Evolutionary conservation across 192 early-diverging fungal species (phyloP), one percentile per base, ranked within the genome.

Genomic region (Entomortierella chlamydospora): DNA sequence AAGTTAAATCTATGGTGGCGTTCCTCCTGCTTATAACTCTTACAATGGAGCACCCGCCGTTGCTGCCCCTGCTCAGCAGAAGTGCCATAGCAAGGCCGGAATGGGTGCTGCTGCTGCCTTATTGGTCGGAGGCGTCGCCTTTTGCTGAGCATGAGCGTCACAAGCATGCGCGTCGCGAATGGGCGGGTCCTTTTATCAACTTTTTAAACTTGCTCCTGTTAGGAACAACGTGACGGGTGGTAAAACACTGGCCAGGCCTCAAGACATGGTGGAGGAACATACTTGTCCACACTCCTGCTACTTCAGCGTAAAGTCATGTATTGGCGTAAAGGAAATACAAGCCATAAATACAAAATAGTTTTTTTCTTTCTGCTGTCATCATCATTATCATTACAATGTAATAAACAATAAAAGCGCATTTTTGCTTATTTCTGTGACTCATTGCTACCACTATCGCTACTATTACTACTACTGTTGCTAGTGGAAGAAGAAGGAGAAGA

Each of bases 91-190:
- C 30, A 20, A 31, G 55, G 11, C 8, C 12, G 55, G 17, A 29
- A 7, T 28, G 33, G 55, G 5, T 18, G 55, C 29, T 3, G 55
- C 29, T 3, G 55, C 30, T 31, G 55, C 55, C 17, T 13, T 33
- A 12, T 57, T 57, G 30, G 30, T 34, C 1, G 55, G 55, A 34
- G 55, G 55, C 8, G 55, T 57, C 4, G 55, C 30, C 6, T 15
- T 20, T n/a, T n/a, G n/a, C n/a, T n/a, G n/a, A n/a, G 12, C 55
- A 57, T 57, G 55, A 57, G 30, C 55, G 33, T 57, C 29, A 57
- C 18, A 57, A 57, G 18, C 55, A 57, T 33, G 29, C 31, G 20
- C 12, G 15, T 3, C 12, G 15, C 12, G 3, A 20, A 47, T 47
- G 45, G 20, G 45, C 45, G 45, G 34, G 4, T 10, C 34, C 34